A percentile compares a stretch with the other conserved stretches of the same genome.
Conservation (phyloP, 2,329 filamentous ascomycete genomes). For the Claviceps digitariae region DNA sequence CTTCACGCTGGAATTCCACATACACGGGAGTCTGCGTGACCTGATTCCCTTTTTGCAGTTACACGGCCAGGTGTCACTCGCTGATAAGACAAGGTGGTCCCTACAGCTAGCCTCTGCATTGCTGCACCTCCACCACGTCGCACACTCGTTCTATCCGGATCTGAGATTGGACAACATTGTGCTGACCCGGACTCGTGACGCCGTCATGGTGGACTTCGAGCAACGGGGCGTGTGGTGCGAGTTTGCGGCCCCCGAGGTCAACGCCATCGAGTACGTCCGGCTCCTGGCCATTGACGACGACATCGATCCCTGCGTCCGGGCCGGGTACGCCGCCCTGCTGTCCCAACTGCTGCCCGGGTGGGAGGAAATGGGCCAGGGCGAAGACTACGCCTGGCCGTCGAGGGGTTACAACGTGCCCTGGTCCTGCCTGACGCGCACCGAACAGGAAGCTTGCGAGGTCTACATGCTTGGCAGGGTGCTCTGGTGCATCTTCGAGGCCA, state of each 20-base stretch:
- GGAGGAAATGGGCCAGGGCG: slow-evolving; percentile 24
- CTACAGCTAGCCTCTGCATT: slow-evolving; percentile 38
- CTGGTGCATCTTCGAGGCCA: slow-evolving; percentile 50
- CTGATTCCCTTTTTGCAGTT: slow-evolving; percentile 36
- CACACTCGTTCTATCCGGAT: slow-evolving; percentile 41
- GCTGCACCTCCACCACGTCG: slow-evolving; percentile 32
- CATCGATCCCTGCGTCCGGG: slow-evolving; percentile 24
- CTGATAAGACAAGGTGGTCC: slow-evolving; percentile 39
- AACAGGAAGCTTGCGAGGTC: slow-evolving; percentile 45
- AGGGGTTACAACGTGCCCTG: slow-evolving; percentile 43
- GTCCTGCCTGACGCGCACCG: slow-evolving; percentile 34
- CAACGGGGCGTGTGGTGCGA: slow-evolving; percentile 50
- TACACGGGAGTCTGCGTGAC: slow-evolving; percentile 41
- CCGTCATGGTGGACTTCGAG: slow-evolving; percentile 48
- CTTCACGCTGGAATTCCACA: slow-evolving; percentile 41
- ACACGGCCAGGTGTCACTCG: slow-evolving; percentile 27
- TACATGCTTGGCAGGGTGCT: slow-evolving; percentile 49
- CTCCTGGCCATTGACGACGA: slow-evolving; percentile 36
- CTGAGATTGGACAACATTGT: slow-evolving; percentile 47
- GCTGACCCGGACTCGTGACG: slow-evolving; percentile 30
- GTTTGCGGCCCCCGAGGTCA: slow-evolving; percentile 47
- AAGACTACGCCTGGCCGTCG: slow-evolving; percentile 33
- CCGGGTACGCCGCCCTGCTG: slow-evolving; percentile 29
- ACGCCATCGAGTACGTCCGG: slow-evolving; percentile 44
- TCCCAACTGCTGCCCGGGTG: slow-evolving; percentile 32